phyloP scores from a whole-genome alignment of 495 filamentous ascomycete genomes.

The Neurospora sp. region DNA sequence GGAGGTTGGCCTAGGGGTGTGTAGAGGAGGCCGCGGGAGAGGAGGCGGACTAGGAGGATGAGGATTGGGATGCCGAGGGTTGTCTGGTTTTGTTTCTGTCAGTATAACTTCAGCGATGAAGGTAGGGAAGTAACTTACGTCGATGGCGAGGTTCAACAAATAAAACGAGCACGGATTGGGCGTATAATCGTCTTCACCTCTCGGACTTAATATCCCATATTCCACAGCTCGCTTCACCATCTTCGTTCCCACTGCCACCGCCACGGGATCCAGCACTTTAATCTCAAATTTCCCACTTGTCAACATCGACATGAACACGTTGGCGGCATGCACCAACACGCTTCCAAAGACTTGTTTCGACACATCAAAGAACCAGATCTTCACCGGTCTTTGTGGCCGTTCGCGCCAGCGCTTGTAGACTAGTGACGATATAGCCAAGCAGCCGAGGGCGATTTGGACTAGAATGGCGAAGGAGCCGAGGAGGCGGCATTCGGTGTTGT shows the following conservation, averaged over 20 bases:
- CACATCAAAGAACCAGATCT: conserved; percentile 94
- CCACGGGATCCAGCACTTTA: conserved; percentile 31
- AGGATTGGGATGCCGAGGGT: conserved; percentile 91
- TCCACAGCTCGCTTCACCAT: conserved; percentile 18
- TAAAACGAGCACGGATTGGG: conserved; percentile 98
- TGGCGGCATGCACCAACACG: conserved; percentile 78
- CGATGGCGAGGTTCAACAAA: conserved; percentile 82
- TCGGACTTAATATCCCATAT: background rate
- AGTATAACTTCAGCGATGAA: no score
- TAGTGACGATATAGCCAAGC: conserved; percentile 68
- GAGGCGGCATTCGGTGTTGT: conserved; percentile 61
- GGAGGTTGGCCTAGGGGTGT: conserved; percentile 70
- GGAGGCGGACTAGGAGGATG: conserved; percentile 68
- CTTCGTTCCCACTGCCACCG: conserved; percentile 9
- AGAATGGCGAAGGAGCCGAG: conserved; percentile 81
- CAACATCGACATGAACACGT: conserved; percentile 91
- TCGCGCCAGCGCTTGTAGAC: conserved; percentile 93
- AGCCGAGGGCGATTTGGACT: conserved; percentile 80
- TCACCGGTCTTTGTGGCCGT: conserved; percentile 78
- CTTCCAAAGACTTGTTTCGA: conserved; percentile 97
- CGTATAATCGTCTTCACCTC: conserved; percentile 46
- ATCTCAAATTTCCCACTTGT: conserved; percentile 65
- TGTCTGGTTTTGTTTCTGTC: conserved; percentile 45
- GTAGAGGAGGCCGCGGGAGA: conserved; percentile 59
- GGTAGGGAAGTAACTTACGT: no score